A percentile compares a stretch with the other conserved stretches of the same genome.
Conservation (phyloP, 495 filamentous ascomycete species). For the Hyaloscypha variabilis region DNA sequence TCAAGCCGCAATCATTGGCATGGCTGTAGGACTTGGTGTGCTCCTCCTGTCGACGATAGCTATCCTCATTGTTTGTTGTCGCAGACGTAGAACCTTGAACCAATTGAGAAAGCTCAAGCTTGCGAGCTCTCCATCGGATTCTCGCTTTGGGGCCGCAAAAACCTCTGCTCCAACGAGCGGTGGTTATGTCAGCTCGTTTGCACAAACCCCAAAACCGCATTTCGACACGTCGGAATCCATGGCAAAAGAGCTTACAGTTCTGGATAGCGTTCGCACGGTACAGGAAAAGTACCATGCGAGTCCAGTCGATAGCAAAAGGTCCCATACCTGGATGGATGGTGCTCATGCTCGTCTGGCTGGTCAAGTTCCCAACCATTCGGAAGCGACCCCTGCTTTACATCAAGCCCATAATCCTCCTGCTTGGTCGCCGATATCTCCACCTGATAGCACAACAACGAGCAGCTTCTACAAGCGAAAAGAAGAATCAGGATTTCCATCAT, state of each 20-base stretch:
- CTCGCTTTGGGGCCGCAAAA: slow-evolving; percentile 26
- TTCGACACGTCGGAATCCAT: background rate
- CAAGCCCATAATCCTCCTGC: slow-evolving; percentile 20
- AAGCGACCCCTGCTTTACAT: slow-evolving; percentile 16
- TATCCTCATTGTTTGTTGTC: slow-evolving; percentile 45
- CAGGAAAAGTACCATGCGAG: slow-evolving; percentile 8
- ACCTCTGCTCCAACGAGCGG: slow-evolving; percentile 25
- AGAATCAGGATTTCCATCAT: slow-evolving; percentile 1
- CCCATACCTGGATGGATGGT: slow-evolving; percentile 8
- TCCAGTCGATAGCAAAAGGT: background rate
- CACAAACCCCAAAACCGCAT: background rate
- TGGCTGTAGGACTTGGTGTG: slow-evolving; percentile 47
- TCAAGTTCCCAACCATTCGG: background rate
- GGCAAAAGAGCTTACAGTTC: background rate
- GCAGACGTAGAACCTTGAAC: slow-evolving; percentile 37
- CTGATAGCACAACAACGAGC: background rate
- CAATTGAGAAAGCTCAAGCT: background rate
- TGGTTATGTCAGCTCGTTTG: slow-evolving; percentile 21
- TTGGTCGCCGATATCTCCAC: background rate
- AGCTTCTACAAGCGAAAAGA: background rate
- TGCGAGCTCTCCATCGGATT: slow-evolving; percentile 20
- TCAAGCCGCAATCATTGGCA: slow-evolving; percentile 50
- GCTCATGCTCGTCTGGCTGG: slow-evolving; percentile 2
- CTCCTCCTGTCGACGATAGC: slow-evolving; percentile 43
- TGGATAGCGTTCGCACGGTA: background rate